A percentile compares a stretch with the other conserved stretches of the same genome.
These are phyloP conservation scores for Amyloporia xantha DNA, from an alignment of 768 basidiomycete genomes.

Conservation along the genomic window DNA sequence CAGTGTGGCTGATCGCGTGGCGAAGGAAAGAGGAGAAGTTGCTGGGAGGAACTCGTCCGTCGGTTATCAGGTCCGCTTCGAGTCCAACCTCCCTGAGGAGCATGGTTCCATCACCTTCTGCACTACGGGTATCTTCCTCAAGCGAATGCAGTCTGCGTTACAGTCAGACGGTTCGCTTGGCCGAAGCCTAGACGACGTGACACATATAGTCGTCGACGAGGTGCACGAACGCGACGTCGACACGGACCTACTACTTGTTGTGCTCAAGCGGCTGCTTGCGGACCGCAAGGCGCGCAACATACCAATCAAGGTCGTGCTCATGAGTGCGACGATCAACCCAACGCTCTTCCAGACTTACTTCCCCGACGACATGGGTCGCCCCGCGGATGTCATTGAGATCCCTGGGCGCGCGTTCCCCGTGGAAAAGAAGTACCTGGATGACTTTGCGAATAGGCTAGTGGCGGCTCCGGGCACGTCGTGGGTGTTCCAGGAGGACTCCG, in stretches of 20 bases:
- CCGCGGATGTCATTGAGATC: conserved; percentile 68
- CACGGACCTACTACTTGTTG: conserved; percentile 83
- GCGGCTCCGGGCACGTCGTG: conserved; percentile 38
- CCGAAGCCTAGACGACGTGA: conserved; percentile 59
- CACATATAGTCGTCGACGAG: conserved; percentile 92
- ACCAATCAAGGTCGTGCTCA: conserved; percentile 81
- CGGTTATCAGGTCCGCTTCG: conserved; percentile 92
- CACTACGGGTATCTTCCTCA: conserved; percentile 88
- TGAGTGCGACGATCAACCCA: conserved; percentile 96
- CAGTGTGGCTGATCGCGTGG: conserved; percentile 85
- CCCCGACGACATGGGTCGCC: conserved; percentile 47
- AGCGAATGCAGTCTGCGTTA: conserved; percentile 73
- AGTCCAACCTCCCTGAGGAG: conserved; percentile 67
- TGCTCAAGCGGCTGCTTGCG: conserved; percentile 75
- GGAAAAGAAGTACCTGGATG: conserved; percentile 71
- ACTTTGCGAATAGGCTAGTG: conserved; percentile 52
- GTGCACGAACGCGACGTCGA: conserved; percentile 95
- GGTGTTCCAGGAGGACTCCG: conserved; percentile 66
- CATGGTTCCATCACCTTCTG: conserved; percentile 89
- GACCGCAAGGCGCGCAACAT: conserved; percentile 64
- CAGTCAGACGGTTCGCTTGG: conserved; percentile 34
- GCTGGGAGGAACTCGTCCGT: conserved; percentile 56
- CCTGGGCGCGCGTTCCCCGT: conserved; percentile 95
- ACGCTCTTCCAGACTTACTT: conserved; percentile 88
- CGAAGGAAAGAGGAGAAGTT: conserved; percentile 76